Conservation (phyloP, 2,329 filamentous ascomycete genomes). For the Colletotrichum spinosum region DNA sequence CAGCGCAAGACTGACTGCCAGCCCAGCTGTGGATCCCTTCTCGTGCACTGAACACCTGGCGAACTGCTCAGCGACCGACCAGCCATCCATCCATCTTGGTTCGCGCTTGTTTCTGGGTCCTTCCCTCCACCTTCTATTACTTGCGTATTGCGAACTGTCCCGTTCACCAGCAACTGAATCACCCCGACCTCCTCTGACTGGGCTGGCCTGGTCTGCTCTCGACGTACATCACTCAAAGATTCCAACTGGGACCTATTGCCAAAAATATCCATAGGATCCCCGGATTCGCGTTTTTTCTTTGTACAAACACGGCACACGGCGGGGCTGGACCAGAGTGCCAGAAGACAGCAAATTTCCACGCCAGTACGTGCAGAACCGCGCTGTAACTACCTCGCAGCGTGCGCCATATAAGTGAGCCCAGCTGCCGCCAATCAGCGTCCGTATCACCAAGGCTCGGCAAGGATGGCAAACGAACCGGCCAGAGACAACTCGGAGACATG, state of each 20-base stretch:
- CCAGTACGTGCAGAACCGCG: slow-evolving; percentile 1
- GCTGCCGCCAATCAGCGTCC: slow-evolving; percentile 17
- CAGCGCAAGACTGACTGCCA: not conserved
- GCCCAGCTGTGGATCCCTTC: not conserved
- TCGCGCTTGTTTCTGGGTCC: slow-evolving; percentile 27
- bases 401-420: slow-evolving; percentile 11
- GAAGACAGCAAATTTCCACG: slow-evolving; percentile 17
- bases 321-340: slow-evolving; percentile 5
- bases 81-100: slow-evolving; percentile 6
- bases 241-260: slow-evolving; percentile 13
- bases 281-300: slow-evolving; percentile 9
- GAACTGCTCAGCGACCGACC: slow-evolving; percentile 20
- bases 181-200: slow-evolving; percentile 9
- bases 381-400: slow-evolving; percentile 7
- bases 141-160: not conserved
- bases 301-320: not conserved
- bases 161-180: slow-evolving; percentile 20
- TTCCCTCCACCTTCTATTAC: slow-evolving; percentile 33
- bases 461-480: not conserved
- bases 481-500: slow-evolving; percentile 13
- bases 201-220: slow-evolving; percentile 20
- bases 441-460: slow-evolving; percentile 12
- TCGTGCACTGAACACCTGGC: not conserved
- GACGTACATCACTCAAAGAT: not conserved
- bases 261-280: slow-evolving; percentile 20